Evolutionary conservation across 768 basidiomycete species (phyloP), one percentile per base, ranked within the genome.

Genomic region (Naganishia friedmannii): DNA sequence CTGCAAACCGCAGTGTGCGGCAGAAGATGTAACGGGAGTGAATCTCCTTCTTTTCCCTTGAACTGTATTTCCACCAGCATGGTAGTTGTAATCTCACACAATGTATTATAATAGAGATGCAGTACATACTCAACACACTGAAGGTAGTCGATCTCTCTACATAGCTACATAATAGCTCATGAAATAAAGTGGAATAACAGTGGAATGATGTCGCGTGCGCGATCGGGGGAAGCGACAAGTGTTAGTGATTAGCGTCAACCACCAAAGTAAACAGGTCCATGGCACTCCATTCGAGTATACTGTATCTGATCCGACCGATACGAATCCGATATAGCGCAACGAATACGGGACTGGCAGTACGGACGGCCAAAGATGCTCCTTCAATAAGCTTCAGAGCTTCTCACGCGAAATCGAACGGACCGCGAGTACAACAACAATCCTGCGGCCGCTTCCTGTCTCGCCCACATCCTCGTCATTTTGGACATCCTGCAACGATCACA

Each of bases 1-100:
- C 42, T 31, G 54, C 70, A 28, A 72, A 57, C 26, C 66, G 71
- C 5, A 68, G 67, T 57, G 67, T 57, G 29, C 56, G 71, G 63
- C 71, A 72, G 34, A 72, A 63, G 26, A 63, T 63, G 60, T 63
- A 19, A 26, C 7, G 37, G n/a, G 19, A 12, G 26, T n/a, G 8
- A n/a, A n/a, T 26, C 15, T 42, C 2, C 37, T 21, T 1, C 21
- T 23, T 26, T 42, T 15, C 29, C 34, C 34, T 58, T 10, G 29
- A 9, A 1, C 7, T 56, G 55, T 58, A 34, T 29, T 56, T 17
- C 21, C 12, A 56, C 26, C 19, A 31, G 29, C 54, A 31, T 29
- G 34, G n/a, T 58, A 31, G 57, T 58, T 39, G 37, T 58, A n/a
- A 34, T 39, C 32, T 37, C n/a, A 58, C 28, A 19, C 34, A 42